Percentiles rank a stretch among this genome's conserved stretches.
Conservation (phyloP, 176 grass and related monocot species). For the Ananas comosus region DNA sequence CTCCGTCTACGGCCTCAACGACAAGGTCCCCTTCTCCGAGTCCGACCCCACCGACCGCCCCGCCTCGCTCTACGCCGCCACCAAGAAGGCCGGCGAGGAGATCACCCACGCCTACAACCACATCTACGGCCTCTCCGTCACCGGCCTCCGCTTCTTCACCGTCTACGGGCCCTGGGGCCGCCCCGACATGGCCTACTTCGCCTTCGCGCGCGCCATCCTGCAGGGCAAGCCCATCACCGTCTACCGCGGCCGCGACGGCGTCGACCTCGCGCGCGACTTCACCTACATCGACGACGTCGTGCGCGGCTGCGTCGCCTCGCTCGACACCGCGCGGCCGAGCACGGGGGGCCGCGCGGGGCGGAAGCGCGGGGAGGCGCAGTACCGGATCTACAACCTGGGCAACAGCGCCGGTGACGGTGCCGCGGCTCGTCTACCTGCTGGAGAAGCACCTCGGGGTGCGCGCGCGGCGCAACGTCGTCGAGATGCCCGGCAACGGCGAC, state of each 20-base stretch:
- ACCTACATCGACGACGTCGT: constrained; percentile 98
- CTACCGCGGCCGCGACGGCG: constrained; percentile 55
- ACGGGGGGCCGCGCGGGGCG: constrained; percentile 36
- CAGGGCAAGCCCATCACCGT: constrained; percentile 84
- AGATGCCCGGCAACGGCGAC: constrained; percentile 91
- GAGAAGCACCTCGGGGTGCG: constrained; percentile 69
- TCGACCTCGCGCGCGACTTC: constrained; percentile 70
- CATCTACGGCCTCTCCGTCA: constrained; percentile 84
- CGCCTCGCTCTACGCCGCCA: constrained; percentile 80
- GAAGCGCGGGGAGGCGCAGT: constrained; percentile 64
- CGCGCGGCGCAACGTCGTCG: constrained; percentile 65
- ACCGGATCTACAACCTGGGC: constrained; percentile 87
- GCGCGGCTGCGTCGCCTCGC: constrained; percentile 58
- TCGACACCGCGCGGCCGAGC: constrained; percentile 70
- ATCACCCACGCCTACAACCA: constrained; percentile 94
- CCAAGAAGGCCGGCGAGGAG: constrained; percentile 97
- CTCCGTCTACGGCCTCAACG: constrained; percentile 90
- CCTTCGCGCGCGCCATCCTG: constrained; percentile 78
- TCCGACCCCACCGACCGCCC: constrained; percentile 60
- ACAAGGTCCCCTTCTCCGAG: constrained; percentile 81
- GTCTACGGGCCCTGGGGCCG: constrained; percentile 78
- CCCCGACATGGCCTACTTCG: constrained; percentile 95
- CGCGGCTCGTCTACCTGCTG: constrained; percentile 67
- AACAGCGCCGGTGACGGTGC: constrained; percentile 89
- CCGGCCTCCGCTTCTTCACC: constrained; percentile 79